These are phyloP conservation scores for Penicillium sp. DNA, from an alignment of 2,329 filamentous ascomycete species.

Conservation along the genomic window DNA sequence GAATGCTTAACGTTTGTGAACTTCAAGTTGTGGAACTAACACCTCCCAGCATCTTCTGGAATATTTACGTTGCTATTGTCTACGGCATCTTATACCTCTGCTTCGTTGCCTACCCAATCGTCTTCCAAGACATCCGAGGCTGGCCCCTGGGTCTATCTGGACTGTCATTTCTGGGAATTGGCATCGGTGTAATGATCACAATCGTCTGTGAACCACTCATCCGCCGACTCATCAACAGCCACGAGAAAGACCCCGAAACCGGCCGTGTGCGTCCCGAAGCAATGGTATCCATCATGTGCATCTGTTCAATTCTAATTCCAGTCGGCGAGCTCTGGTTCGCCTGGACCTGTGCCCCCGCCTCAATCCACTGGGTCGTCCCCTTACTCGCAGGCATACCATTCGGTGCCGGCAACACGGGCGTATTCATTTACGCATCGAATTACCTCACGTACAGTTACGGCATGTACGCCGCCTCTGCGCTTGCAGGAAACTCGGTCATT, in stretches of 20 bases:
- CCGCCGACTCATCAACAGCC: constrained; percentile 69
- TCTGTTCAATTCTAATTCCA: constrained; percentile 68
- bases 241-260: constrained; percentile 67
- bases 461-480: constrained; percentile 72
- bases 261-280: constrained; percentile 71
- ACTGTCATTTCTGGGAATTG: constrained; percentile 70
- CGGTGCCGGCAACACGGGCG: constrained; percentile 66
- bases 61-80: constrained; percentile 65
- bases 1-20: too few relatives aligned
- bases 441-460: constrained; percentile 75
- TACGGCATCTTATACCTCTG: constrained; percentile 86
- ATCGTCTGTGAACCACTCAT: constrained; percentile 60
- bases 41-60: constrained; percentile 62
- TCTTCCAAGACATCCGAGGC: constrained; percentile 68
- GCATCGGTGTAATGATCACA: constrained; percentile 50
- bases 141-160: constrained; percentile 70
- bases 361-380: constrained; percentile 75
- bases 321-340: constrained; percentile 79
- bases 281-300: constrained; percentile 71
- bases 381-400: constrained; percentile 75
- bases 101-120: constrained; percentile 84
- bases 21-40: too few relatives aligned
- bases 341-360: constrained; percentile 73
- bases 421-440: constrained; percentile 77
- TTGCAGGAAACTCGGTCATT: constrained; percentile 73